Evolutionary conservation across 1,139 yeast genomes (phyloP).

Genomic region (Diutina siamensis): DNA sequence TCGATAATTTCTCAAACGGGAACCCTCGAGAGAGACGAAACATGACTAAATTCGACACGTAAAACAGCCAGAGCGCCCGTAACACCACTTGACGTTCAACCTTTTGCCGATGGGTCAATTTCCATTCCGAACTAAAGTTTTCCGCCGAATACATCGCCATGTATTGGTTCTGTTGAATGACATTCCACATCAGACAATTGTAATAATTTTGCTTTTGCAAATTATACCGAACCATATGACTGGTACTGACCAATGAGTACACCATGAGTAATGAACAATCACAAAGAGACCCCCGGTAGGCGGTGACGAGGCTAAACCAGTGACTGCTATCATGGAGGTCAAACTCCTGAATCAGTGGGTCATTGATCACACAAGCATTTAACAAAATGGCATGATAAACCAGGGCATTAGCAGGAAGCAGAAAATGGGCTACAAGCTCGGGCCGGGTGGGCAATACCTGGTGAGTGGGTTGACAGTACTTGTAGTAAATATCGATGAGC

Average conservation of each 20-base stretch:
- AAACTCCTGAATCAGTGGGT: not conserved
- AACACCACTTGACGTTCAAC: slow-evolving; percentile 25
- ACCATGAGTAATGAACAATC: slow-evolving; percentile 17
- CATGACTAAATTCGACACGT: slow-evolving; percentile 19
- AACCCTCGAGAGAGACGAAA: slow-evolving; percentile 26
- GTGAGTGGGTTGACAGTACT: slow-evolving; percentile 33
- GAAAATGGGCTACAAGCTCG: slow-evolving; percentile 20
- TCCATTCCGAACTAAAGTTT: slow-evolving; percentile 7
- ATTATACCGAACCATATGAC: slow-evolving; percentile 11
- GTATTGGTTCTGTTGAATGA: slow-evolving; percentile 18
- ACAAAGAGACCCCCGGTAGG: slow-evolving; percentile 25
- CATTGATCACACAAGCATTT: slow-evolving; percentile 17
- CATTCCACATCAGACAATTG: slow-evolving; percentile 13
- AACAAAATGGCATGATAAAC: slow-evolving; percentile 38
- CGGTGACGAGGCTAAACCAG: slow-evolving; percentile 29
- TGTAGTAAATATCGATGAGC: slow-evolving; percentile 36
- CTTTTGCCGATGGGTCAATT: slow-evolving; percentile 14
- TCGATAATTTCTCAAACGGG: slow-evolving; percentile 20
- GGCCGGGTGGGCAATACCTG: slow-evolving; percentile 33
- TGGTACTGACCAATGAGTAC: slow-evolving; percentile 14
- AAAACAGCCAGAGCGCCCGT: slow-evolving; percentile 32
- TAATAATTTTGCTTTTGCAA: slow-evolving; percentile 7
- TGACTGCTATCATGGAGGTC: slow-evolving; percentile 18
- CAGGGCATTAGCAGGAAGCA: slow-evolving; percentile 25
- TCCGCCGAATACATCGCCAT: slow-evolving; percentile 12